Conservation (phyloP, 192 early-diverging fungal genomes). For the Linnemannia schmuckeri region DNA sequence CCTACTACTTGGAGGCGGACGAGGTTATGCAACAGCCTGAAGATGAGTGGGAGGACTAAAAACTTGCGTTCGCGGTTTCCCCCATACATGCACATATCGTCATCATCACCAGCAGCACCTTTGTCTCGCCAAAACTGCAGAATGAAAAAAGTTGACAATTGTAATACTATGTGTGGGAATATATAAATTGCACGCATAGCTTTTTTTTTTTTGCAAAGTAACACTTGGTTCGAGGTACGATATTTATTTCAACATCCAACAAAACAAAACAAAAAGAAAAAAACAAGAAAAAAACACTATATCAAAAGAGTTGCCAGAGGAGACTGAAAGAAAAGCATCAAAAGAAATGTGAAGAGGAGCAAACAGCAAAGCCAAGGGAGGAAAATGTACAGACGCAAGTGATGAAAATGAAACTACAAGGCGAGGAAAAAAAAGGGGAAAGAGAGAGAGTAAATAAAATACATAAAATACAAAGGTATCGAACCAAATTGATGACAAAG, state of each 20-base stretch:
- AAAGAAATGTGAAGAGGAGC: not conserved
- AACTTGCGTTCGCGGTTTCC: not conserved
- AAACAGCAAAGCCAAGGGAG: not conserved
- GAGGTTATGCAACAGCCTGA: not conserved
- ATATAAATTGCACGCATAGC: too few relatives aligned
- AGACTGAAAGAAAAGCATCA: not conserved
- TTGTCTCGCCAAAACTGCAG: not conserved
- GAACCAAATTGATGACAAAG: not conserved
- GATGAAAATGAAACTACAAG: not conserved
- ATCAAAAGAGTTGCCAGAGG: not conserved
- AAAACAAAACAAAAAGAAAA: too few relatives aligned
- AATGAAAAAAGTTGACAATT: not conserved
- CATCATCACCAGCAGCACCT: not conserved
- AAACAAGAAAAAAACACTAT: too few relatives aligned
- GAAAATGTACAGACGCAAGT: not conserved
- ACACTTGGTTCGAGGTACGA: too few relatives aligned
- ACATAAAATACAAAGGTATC: not conserved
- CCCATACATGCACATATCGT: not conserved
- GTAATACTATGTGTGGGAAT: too few relatives aligned
- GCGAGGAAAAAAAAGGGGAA: not conserved
- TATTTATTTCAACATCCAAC: too few relatives aligned
- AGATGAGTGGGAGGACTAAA: conserved; percentile 11
- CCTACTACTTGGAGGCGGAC: conserved; percentile 45
- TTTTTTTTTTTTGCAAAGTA: too few relatives aligned
- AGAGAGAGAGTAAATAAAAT: not conserved